Percentiles rank a stretch among this genome's conserved stretches.
Conservation (phyloP, 2,329 filamentous ascomycete species). For the Alternaria alternata region DNA sequence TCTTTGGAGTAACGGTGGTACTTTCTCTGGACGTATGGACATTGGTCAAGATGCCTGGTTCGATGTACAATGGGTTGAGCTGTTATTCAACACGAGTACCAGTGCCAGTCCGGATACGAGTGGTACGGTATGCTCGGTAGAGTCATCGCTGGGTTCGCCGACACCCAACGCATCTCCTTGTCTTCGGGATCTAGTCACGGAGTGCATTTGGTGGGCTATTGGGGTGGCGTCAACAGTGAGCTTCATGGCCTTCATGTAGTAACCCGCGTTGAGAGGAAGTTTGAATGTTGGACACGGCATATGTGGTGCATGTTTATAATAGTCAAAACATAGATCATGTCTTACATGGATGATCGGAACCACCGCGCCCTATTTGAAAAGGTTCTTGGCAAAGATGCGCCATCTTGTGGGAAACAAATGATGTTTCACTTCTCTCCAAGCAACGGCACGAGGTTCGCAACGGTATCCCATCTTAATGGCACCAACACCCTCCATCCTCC, state of each 20-base stretch:
- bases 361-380: too few relatives aligned
- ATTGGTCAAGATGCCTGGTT: constrained; percentile 15
- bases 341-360: too few relatives aligned
- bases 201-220: background rate
- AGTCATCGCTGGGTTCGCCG: constrained; percentile 7
- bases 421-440: too few relatives aligned
- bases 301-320: too few relatives aligned
- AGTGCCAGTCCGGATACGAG: background rate
- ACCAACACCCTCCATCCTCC: too few relatives aligned
- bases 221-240: background rate
- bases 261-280: rapidly evolving
- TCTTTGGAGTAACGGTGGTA: constrained; percentile 22
- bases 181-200: background rate
- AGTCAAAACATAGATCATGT: too few relatives aligned
- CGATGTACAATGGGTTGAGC: constrained; percentile 22
- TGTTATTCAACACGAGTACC: constrained; percentile 18
- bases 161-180: constrained; percentile 1
- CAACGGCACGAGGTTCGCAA: too few relatives aligned
- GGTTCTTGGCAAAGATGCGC: too few relatives aligned
- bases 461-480: too few relatives aligned
- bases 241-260: background rate
- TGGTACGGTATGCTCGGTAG: constrained; percentile 2
- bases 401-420: too few relatives aligned
- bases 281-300: too few relatives aligned
- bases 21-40: constrained; percentile 17